Percentiles rank a stretch among this genome's conserved stretches.
phyloP scores from a whole-genome alignment of 495 filamentous ascomycete species.

The Tuber borchii region DNA sequence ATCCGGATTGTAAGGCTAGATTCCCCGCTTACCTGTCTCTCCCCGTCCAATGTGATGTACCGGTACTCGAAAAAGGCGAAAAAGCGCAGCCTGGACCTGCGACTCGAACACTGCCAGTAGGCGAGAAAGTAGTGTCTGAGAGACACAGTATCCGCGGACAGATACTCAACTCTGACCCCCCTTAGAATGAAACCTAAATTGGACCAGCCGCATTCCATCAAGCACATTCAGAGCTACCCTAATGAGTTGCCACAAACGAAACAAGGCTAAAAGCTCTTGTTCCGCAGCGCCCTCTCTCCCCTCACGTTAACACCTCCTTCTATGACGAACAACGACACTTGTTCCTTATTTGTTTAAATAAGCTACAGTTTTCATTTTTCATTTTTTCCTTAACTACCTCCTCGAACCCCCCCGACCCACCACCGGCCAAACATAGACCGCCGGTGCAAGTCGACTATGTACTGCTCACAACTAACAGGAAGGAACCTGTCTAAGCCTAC shows the following conservation, averaged over 20 bases:
- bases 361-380: background rate
- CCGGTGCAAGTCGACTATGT: background rate
- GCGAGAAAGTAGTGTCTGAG: background rate
- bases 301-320: background rate
- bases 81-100: background rate
- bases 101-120: background rate
- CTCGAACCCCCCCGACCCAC: background rate
- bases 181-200: too few species aligned
- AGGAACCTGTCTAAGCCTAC: background rate
- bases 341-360: background rate
- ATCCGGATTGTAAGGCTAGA: background rate
- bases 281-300: background rate
- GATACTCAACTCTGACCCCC: too few species aligned
- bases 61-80: too few species aligned
- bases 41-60: too few species aligned
- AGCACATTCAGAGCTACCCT: background rate
- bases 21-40: background rate
- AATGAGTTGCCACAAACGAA: background rate
- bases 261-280: background rate
- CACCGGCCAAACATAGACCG: background rate
- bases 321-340: background rate
- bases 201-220: too few species aligned
- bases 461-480: background rate
- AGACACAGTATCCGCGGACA: background rate
- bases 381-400: background rate